These are phyloP conservation scores for Tritrichomonas musculus DNA, from an alignment of 208 protist species.

Conservation along the genomic window DNA sequence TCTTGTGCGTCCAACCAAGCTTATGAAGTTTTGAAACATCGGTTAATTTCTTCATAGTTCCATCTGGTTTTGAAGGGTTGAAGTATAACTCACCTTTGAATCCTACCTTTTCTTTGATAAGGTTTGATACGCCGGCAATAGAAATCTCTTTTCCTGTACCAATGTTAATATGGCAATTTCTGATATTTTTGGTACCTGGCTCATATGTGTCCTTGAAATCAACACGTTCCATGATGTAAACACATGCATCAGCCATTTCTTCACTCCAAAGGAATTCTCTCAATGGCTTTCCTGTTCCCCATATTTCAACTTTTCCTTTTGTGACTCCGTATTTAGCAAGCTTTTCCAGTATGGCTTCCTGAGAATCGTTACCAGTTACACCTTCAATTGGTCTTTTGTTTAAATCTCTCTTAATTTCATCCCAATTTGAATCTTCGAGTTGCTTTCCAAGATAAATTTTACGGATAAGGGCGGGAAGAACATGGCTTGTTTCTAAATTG, in stretches of 20 bases:
- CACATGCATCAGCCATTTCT: background rate
- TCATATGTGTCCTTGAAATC: background rate
- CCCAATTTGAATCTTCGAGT: background rate
- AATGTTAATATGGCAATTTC: background rate
- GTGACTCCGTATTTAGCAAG: background rate
- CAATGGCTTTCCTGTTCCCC: background rate
- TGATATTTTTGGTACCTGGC: background rate
- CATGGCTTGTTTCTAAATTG: background rate
- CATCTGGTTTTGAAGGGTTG: background rate
- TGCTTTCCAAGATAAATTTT: background rate
- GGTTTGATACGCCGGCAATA: background rate
- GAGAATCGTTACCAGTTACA: background rate
- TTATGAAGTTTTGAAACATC: background rate
- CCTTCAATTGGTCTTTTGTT: background rate
- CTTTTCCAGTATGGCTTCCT: background rate
- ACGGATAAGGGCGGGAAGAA: background rate
- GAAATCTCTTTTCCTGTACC: background rate
- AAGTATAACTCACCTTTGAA: background rate
- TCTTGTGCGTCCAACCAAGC: background rate
- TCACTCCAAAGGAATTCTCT: background rate
- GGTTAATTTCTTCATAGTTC: background rate
- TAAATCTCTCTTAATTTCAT: background rate
- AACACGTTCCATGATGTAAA: background rate
- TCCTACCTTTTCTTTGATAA: background rate
- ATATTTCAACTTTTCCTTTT: background rate